These are phyloP conservation scores for Stagonosporopsis cucurbitacearum DNA, from an alignment of 2,329 filamentous ascomycete genomes.

Conservation along the genomic window DNA sequence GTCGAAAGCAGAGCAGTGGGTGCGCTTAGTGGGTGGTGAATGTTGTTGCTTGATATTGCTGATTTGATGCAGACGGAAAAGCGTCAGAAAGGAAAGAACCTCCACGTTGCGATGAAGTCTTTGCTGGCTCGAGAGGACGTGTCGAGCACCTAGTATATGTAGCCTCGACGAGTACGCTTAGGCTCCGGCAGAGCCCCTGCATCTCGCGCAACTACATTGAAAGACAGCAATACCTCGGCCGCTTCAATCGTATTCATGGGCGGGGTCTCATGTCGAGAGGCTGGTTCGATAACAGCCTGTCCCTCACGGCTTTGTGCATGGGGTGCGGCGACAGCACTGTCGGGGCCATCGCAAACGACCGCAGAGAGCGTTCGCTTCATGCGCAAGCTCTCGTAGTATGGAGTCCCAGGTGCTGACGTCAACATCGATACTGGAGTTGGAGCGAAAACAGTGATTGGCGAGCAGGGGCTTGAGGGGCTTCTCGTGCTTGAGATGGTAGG, in stretches of 20 bases:
- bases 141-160: conserved; percentile 20
- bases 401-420: conserved; percentile 23
- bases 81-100: neutral
- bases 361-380: conserved; percentile 42
- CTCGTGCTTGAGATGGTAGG: conserved; percentile 19
- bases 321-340: neutral
- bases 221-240: conserved; percentile 45
- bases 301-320: neutral
- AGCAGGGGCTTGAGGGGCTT: conserved; percentile 13
- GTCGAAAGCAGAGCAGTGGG: neutral
- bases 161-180: conserved; percentile 43
- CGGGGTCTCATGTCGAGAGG: neutral
- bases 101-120: too few relatives aligned
- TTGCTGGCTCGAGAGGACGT: conserved; percentile 5
- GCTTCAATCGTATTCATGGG: conserved; percentile 31
- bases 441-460: conserved; percentile 14
- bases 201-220: conserved; percentile 31
- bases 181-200: conserved; percentile 24
- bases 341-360: conserved; percentile 12
- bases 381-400: conserved; percentile 17
- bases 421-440: conserved; percentile 15
- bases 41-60: neutral
- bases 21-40: neutral
- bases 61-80: neutral
- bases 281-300: neutral